Base-by-base conservation (phyloP, 2,329 filamentous ascomycete species). In the Fusarium tupiense region DNA sequence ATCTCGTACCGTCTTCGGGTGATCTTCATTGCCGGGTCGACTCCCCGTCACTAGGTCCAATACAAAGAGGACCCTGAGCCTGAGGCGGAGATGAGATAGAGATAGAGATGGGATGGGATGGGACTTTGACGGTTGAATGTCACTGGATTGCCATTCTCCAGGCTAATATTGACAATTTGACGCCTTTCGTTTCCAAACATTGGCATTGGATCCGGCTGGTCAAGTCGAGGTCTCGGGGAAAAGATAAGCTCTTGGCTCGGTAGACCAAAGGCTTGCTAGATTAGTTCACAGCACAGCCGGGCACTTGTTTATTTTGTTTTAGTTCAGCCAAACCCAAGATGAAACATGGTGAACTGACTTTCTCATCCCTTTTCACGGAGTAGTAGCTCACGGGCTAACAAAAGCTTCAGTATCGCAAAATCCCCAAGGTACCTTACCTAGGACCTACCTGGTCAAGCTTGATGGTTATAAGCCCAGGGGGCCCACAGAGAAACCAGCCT, bases 21-120 rank as follows among this genome's bases (percentile, higher is more conserved):
- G 75, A 78, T 78, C 66, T 61, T 41, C 73, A 53, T 57, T 61
- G 62, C 66, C 73, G 64, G 74, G 66, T 52, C 20, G 47, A 47
- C 65, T 67, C 67, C 71, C 64, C 62, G 67, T 57, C 35, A n/a
- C 33, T 53, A 52, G 38, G 33, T 60, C 37, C 26, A 66, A 40
- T 33, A 54, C 26, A 31, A 60, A 26, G 41, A 50, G 38, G 38
- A 58, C 33, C 61, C 47, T 46, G 41, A 69, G 50, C 33, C 33
- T 29, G 41, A 69, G 47, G 29, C 61, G 29, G 44, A 71, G 60
- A 64, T 61, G 62, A 67, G 64, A 60, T 54, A 35, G 59, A 67
- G 58, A 70, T 26, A 14, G 33, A 35, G 31, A 33, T 33, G 31
- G 33, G 33, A 35, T 35, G 53, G 60, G 61, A 67, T 54, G 49